phyloP scores from a whole-genome alignment of 2,329 filamentous ascomycete genomes.

The Hymenoscyphus linearis region DNA sequence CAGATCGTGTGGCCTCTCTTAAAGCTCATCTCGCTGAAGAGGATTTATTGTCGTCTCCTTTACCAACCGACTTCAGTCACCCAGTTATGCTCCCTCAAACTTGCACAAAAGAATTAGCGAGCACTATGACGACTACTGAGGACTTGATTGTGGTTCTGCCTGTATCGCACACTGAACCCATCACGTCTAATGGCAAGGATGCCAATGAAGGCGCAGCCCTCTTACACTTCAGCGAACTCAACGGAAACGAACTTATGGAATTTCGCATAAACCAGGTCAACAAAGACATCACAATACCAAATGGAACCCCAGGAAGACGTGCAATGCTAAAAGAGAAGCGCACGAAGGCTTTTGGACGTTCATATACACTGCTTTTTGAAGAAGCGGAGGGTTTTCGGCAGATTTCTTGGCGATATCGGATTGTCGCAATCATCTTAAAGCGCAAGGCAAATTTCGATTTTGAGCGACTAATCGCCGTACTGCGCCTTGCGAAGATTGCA shows the following conservation, averaged over 20 bases:
- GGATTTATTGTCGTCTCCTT: not conserved
- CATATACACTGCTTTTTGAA: not conserved
- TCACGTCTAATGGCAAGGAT: too few relatives aligned
- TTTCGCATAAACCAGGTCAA: not conserved
- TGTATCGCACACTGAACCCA: too few relatives aligned
- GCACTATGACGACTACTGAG: too few relatives aligned
- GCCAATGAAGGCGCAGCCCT: too few relatives aligned
- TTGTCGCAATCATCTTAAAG: not conserved
- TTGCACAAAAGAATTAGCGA: too few relatives aligned
- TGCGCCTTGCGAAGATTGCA: not conserved
- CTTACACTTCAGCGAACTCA: not conserved
- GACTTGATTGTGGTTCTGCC: too few relatives aligned
- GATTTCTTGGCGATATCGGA: not conserved
- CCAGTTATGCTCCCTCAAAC: not conserved
- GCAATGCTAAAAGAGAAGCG: not conserved
- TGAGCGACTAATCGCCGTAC: too few relatives aligned
- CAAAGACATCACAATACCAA: not conserved
- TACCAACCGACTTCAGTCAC: not conserved
- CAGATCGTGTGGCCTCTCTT: too few relatives aligned
- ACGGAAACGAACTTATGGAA: not conserved
- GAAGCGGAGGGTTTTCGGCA: not conserved
- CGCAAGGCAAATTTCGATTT: not conserved
- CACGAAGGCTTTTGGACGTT: not conserved
- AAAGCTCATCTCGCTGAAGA: not conserved
- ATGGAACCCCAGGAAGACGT: not conserved